Evolutionary conservation across 352 stramenopile species (phyloP).

Genomic region (Albugo candida): DNA sequence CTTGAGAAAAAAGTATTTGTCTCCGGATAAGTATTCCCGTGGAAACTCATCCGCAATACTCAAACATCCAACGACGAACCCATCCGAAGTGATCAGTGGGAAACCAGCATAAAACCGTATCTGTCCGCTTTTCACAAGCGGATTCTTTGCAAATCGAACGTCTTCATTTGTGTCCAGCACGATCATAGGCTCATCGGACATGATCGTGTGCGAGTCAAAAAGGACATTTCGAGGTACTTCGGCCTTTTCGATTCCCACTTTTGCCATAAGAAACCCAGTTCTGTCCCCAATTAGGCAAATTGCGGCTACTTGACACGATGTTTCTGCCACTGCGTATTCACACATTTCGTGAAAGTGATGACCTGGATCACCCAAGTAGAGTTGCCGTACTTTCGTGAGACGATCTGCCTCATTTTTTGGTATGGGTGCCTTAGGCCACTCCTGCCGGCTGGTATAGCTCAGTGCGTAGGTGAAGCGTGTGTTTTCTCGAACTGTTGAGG

Average conservation of each 20-base stretch:
- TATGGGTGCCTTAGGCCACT: conserved; percentile 63
- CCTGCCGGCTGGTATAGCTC: conserved; percentile 58
- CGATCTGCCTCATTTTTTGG: conserved; percentile 37
- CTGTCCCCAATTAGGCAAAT: conserved; percentile 76
- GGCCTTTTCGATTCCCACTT: conserved; percentile 49
- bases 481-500: conserved; percentile 46
- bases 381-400: conserved; percentile 44
- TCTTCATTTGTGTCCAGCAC: conserved; percentile 66
- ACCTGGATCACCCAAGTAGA: conserved; percentile 56
- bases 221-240: conserved; percentile 63
- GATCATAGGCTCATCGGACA: conserved; percentile 52
- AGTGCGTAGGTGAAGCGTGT: conserved; percentile 64
- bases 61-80: conserved; percentile 45
- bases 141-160: conserved; percentile 61
- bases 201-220: conserved; percentile 64
- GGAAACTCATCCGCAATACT: conserved; percentile 59
- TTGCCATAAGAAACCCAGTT: conserved; percentile 69
- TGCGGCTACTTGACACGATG: conserved; percentile 61
- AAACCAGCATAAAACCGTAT: conserved; percentile 73
- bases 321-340: conserved; percentile 59
- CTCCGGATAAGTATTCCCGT: conserved; percentile 42
- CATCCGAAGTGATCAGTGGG: conserved; percentile 47
- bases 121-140: conserved; percentile 45
- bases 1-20: conserved; percentile 71
- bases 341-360: conserved; percentile 78